A percentile compares a stretch with the other conserved stretches of the same genome.
phyloP scores from a whole-genome alignment of 1,284 basidiomycete genomes.

The Malassezia psittaci region DNA sequence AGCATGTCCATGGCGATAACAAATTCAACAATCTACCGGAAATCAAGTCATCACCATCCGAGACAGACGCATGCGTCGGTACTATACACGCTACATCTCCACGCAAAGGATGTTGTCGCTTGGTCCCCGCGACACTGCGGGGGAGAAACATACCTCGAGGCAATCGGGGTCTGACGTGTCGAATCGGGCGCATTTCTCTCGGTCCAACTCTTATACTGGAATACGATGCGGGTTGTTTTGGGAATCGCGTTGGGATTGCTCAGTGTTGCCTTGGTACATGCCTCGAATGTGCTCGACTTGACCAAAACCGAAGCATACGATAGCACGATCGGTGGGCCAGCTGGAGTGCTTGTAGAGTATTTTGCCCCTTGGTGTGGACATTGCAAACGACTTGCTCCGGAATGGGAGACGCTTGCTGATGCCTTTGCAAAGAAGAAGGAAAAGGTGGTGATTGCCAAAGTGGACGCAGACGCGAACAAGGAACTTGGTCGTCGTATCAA shows the following conservation, averaged over 20 bases:
- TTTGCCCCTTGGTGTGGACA: slow-evolving; percentile 48
- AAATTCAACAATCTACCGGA: slow-evolving; percentile 1
- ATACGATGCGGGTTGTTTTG: slow-evolving; percentile 5
- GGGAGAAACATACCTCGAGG: slow-evolving; percentile 14
- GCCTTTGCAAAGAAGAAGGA: slow-evolving; percentile 61
- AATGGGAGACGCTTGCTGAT: slow-evolving; percentile 78
- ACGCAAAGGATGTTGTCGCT: slow-evolving; percentile 5
- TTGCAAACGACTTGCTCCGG: slow-evolving; percentile 68
- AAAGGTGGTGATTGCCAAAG: slow-evolving; percentile 79
- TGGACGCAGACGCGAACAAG: slow-evolving; percentile 81
- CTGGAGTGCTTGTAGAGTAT: slow-evolving; percentile 38
- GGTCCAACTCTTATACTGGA: not conserved
- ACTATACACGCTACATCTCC: not conserved
- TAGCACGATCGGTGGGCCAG: slow-evolving; percentile 28
- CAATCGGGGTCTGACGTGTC: slow-evolving; percentile 7
- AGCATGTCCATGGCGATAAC: slow-evolving; percentile 10
- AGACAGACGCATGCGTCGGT: not conserved
- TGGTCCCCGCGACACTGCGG: slow-evolving; percentile 17
- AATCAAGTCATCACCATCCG: not conserved
- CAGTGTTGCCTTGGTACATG: slow-evolving; percentile 6
- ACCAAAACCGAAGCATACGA: slow-evolving; percentile 37
- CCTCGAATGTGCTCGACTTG: slow-evolving; percentile 37
- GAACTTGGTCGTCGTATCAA: slow-evolving; percentile 58
- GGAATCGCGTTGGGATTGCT: not conserved
- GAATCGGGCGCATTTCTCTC: not conserved